Percentiles rank a stretch among this genome's conserved stretches.
phyloP scores from a whole-genome alignment of 2,329 filamentous ascomycete species.

The Purpureocillium lavendulum region DNA sequence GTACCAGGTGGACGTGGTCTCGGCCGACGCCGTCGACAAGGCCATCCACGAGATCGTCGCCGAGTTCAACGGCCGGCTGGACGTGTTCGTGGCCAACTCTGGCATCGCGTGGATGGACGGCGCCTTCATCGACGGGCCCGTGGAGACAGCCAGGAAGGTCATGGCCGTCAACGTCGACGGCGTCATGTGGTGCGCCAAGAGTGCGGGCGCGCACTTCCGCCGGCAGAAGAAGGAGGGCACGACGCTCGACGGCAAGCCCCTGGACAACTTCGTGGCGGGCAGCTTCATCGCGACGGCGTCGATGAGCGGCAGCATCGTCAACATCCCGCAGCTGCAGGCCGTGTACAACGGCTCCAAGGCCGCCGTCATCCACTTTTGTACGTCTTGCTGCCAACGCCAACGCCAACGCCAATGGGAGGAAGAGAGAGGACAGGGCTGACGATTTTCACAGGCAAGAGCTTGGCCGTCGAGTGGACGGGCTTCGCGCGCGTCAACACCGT shows the following conservation, averaged over 20 bases:
- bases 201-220: conserved; percentile 61
- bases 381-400: conserved; percentile 9
- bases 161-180: conserved; percentile 66
- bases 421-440: neutral
- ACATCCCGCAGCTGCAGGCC: conserved; percentile 66
- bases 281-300: conserved; percentile 72
- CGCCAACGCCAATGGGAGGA: neutral
- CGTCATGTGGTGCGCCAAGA: conserved; percentile 68
- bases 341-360: conserved; percentile 69
- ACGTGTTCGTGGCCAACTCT: conserved; percentile 73
- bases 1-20: conserved; percentile 53
- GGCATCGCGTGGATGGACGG: conserved; percentile 68
- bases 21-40: conserved; percentile 40
- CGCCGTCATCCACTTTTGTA: conserved; percentile 50
- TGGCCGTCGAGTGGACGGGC: conserved; percentile 70
- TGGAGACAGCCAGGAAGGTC: conserved; percentile 59
- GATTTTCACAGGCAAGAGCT: conserved; percentile 36
- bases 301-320: conserved; percentile 72
- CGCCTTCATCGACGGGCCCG: conserved; percentile 54
- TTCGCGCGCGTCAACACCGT: conserved; percentile 67
- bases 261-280: conserved; percentile 53
- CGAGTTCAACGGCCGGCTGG: conserved; percentile 67
- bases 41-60: conserved; percentile 44
- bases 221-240: conserved; percentile 62
- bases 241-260: conserved; percentile 50